These are phyloP conservation scores for Claviceps capensis DNA, from an alignment of 2,329 filamentous ascomycete genomes.

Conservation along the genomic window DNA sequence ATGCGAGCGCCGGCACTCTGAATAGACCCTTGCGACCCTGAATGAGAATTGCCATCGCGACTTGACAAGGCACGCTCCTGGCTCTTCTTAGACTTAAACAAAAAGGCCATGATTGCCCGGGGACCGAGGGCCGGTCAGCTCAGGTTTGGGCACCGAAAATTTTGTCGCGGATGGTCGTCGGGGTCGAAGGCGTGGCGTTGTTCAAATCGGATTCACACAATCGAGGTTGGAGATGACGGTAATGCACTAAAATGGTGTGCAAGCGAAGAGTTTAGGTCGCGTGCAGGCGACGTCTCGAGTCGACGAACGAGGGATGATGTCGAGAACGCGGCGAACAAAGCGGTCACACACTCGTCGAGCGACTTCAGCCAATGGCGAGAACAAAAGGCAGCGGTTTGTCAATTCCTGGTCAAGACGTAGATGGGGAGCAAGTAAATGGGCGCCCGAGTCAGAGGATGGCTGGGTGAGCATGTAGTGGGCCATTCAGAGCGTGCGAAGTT, in stretches of 20 bases:
- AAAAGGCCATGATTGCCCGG: constrained; percentile 55
- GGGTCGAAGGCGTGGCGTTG: not conserved
- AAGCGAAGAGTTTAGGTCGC: not conserved
- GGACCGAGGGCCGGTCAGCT: constrained; percentile 22
- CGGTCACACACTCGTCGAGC: not conserved
- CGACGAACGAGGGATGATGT: constrained; percentile 3
- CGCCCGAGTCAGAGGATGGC: constrained; percentile 28
- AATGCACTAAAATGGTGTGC: not conserved
- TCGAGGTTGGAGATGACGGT: not conserved
- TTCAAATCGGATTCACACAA: not conserved
- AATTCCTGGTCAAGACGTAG: constrained; percentile 11
- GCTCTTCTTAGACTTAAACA: constrained; percentile 72
- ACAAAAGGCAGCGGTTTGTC: constrained; percentile 6
- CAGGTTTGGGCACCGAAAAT: not conserved
- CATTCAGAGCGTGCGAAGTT: constrained; percentile 13
- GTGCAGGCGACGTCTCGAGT: not conserved
- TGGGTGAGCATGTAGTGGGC: constrained; percentile 28
- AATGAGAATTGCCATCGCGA: constrained; percentile 36
- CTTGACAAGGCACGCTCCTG: constrained; percentile 46
- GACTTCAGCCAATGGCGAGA: not conserved
- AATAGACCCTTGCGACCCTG: constrained; percentile 33
- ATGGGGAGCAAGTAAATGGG: constrained; percentile 19
- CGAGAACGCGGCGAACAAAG: constrained; percentile 1
- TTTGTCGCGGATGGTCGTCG: not conserved
- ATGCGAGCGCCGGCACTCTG: constrained; percentile 34